Conservation (phyloP, 2,329 filamentous ascomycete genomes). For the Aspergillus sp. region DNA sequence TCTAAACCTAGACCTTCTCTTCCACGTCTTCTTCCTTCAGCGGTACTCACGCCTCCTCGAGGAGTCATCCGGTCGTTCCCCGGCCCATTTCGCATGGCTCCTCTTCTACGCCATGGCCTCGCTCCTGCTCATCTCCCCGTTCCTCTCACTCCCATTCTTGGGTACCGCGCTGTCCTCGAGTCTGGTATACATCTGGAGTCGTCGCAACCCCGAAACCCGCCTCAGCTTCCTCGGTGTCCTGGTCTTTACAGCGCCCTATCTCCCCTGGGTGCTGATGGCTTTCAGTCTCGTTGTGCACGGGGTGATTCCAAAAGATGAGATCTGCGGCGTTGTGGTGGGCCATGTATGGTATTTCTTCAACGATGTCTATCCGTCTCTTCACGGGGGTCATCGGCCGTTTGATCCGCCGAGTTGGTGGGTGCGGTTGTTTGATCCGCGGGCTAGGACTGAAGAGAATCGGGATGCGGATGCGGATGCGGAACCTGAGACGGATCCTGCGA, state of each 20-base stretch:
- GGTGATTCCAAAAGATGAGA: conserved; percentile 89
- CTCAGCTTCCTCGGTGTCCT: conserved; percentile 87
- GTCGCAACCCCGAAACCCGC: conserved; percentile 88
- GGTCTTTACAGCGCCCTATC: conserved; percentile 89
- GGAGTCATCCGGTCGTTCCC: conserved; percentile 87
- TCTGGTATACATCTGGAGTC: conserved; percentile 96
- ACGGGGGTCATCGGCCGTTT: conserved; percentile 80
- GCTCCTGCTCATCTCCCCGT: conserved; percentile 79
- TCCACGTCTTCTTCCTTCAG: conserved; percentile 98
- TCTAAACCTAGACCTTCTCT: conserved; percentile 88
- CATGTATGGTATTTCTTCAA: conserved; percentile 99
- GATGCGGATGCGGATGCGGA: conserved; percentile 25
- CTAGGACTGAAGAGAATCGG: conserved; percentile 18
- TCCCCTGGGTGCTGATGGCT: conserved; percentile 93
- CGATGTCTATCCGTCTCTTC: conserved; percentile 91
- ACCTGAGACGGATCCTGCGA: neutral
- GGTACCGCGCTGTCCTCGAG: conserved; percentile 92
- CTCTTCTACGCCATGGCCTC: conserved; percentile 81
- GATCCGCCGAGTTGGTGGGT: conserved; percentile 92
- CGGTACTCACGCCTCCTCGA: conserved; percentile 94
- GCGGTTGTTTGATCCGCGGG: conserved; percentile 69
- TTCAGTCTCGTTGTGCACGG: conserved; percentile 93
- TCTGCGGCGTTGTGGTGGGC: conserved; percentile 91
- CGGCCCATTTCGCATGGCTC: conserved; percentile 94
- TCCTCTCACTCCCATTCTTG: conserved; percentile 90